A percentile compares a stretch with the other conserved stretches of the same genome.
phyloP scores from a whole-genome alignment of 2,329 filamentous ascomycete species.

The Botryotinia convoluta region DNA sequence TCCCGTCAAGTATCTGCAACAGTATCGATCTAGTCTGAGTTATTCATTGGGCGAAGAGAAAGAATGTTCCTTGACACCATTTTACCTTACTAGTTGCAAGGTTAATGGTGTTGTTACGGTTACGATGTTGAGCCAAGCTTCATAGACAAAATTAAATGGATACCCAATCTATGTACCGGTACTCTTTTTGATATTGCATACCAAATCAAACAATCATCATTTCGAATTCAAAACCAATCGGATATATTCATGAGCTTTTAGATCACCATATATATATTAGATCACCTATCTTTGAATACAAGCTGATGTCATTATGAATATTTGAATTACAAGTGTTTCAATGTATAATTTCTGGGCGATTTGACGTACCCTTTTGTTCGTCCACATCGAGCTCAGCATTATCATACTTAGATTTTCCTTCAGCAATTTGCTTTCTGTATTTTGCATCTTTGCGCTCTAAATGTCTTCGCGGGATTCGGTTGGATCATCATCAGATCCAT shows the following conservation, averaged over 20 bases:
- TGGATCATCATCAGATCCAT: background rate
- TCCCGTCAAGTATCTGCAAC: background rate
- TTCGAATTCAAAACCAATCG: background rate
- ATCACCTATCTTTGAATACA: background rate
- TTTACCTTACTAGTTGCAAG: background rate
- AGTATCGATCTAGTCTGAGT: background rate
- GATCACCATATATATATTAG: background rate
- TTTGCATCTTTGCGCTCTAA: background rate
- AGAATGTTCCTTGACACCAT: background rate
- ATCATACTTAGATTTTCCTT: background rate
- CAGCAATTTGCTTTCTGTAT: background rate
- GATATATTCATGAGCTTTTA: background rate
- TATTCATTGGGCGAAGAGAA: background rate
- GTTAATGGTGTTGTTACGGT: no score
- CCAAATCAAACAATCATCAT: background rate
- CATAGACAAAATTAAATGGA: background rate
- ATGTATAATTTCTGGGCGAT: background rate
- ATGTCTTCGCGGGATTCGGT: background rate
- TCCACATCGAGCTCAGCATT: background rate
- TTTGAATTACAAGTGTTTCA: background rate
- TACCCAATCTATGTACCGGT: background rate
- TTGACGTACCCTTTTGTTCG: background rate
- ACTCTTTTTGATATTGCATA: background rate
- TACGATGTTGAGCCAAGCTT: background rate
- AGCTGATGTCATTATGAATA: background rate